Conservation (phyloP, 768 basidiomycete genomes). For the Saitozyma podzolica region DNA sequence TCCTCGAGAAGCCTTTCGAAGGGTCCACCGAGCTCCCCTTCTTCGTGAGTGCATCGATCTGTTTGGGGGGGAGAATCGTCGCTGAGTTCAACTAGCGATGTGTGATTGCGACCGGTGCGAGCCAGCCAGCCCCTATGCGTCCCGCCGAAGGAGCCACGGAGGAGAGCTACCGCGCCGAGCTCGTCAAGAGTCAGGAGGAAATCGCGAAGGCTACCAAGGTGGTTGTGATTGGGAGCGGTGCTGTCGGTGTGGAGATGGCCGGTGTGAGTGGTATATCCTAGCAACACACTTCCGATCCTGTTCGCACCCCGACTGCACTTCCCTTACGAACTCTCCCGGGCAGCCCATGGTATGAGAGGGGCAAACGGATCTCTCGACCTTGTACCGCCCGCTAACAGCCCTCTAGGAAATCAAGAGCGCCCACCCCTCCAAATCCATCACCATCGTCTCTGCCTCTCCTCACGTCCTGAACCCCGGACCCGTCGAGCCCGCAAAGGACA, state of each 20-base stretch:
- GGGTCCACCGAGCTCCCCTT: slow-evolving; percentile 41
- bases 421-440: slow-evolving; percentile 36
- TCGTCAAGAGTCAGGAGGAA: slow-evolving; percentile 56
- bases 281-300: neutral
- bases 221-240: slow-evolving; percentile 70
- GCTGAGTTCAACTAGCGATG: slow-evolving; percentile 29
- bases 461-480: slow-evolving; percentile 24
- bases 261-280: slow-evolving; percentile 28
- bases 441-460: slow-evolving; percentile 37
- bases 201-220: slow-evolving; percentile 60
- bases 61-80: neutral
- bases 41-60: slow-evolving; percentile 34
- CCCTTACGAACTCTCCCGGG: neutral
- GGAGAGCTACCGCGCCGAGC: slow-evolving; percentile 11
- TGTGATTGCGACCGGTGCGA: slow-evolving; percentile 47
- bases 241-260: slow-evolving; percentile 61
- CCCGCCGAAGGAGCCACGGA: slow-evolving; percentile 22
- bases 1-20: slow-evolving; percentile 49
- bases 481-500: slow-evolving; percentile 3
- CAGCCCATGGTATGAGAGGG: too few species aligned
- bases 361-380: too few species aligned
- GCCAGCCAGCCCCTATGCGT: slow-evolving; percentile 44
- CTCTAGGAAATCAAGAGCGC: slow-evolving; percentile 26
- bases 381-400: too few species aligned
- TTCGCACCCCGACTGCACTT: neutral